Evolutionary conservation across 2,329 filamentous ascomycete species (phyloP).

Genomic region (Cladosporium sp.): DNA sequence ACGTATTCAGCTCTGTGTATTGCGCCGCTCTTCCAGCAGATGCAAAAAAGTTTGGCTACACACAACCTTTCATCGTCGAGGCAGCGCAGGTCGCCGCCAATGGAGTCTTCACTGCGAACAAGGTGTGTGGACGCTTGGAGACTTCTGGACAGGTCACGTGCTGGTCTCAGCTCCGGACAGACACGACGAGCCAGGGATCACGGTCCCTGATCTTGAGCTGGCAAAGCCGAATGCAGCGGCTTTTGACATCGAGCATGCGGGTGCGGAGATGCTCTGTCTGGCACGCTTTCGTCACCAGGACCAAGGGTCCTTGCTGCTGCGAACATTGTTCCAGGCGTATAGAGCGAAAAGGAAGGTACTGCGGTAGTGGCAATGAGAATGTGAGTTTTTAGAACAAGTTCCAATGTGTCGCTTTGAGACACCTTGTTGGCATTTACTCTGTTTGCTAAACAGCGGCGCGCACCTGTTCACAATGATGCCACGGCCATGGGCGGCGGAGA

Average conservation of each 20-base stretch:
- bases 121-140: conserved; percentile 17
- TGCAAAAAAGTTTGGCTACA: conserved; percentile 13
- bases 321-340: conserved; percentile 13
- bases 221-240: conserved; percentile 15
- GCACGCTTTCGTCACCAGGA: conserved; percentile 12
- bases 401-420: no score
- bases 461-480: conserved; percentile 18
- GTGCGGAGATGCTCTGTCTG: conserved; percentile 19
- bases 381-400: not conserved
- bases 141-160: conserved; percentile 21
- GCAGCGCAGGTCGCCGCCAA: conserved; percentile 13
- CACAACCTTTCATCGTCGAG: conserved; percentile 4
- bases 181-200: not conserved
- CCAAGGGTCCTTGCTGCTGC: conserved; percentile 6
- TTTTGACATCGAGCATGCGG: conserved; percentile 20
- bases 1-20: conserved; percentile 13
- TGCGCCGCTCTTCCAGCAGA: conserved; percentile 10
- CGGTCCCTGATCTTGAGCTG: conserved; percentile 17
- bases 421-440: not conserved
- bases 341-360: not conserved
- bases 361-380: conserved; percentile 17
- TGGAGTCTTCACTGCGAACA: conserved; percentile 12
- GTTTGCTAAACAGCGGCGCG: conserved; percentile 11
- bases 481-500: not conserved
- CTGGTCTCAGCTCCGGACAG: conserved; percentile 4